Base-by-base conservation (phyloP, 2,329 filamentous ascomycete species). In the Fusarium armeniacum region DNA sequence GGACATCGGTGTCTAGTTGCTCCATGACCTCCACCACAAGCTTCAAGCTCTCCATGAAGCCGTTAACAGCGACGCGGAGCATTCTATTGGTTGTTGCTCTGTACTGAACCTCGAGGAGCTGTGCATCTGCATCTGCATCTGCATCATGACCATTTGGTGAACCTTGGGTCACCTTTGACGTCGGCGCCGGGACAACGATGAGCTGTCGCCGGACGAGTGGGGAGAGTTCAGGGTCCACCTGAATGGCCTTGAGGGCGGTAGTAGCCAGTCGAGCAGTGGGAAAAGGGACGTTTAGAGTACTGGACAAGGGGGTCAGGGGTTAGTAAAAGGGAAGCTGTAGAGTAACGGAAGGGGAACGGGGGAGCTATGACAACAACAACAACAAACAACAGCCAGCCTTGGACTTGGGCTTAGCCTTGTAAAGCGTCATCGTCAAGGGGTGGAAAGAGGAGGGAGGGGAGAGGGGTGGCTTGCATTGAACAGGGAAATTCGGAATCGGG, bases 41-140 rank as follows among this genome's bases (percentile, higher is more conserved):
- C 54, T 89, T 89, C 58, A 98, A 79, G 73, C 91, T 97, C 75
- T 98, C 95, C 85, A 98, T 94, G 80, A 98, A 98, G 12, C 94
- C 93, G 81, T 98, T 98, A 59, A 98, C 94, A 5, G 95, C 93
- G 4, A 99, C 96, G 45, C 96, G 90, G 61, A 99, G 86, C 95
- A 98, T 98, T 72, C 96, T 91, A 78, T 98, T 97, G 22, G 96
- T 98, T 0, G 93, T 93, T 2, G 96, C 96, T 57, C 86, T 87
- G 81, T 98, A 98, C 64, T 91, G 87, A 12, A 93, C 91, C 64
- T 86, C 85, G 50, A 98, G 83, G 6, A 94, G 80, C 24, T 76
- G 80, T 20, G 78, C 75, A 41, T 77, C 76, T 51, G 33, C 47
- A 44, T 53, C 50, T 46, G 24, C 45, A 20, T 22, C 49, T 51